Evolutionary conservation across 495 filamentous ascomycete genomes (phyloP).

Genomic region (Xylaria nigripes): DNA sequence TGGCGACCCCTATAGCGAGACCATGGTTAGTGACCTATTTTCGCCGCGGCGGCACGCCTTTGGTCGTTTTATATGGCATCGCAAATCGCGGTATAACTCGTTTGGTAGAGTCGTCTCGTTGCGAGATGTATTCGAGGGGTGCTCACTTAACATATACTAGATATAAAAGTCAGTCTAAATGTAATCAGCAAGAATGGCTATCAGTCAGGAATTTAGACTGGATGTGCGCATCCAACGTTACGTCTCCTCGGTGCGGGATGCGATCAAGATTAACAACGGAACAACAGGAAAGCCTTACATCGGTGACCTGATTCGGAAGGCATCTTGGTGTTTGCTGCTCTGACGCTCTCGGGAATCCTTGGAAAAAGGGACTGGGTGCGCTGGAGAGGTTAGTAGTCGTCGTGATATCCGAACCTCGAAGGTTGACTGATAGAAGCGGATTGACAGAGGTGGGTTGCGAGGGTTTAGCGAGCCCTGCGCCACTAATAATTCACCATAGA

Average conservation of each 20-base stretch:
- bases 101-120: neutral
- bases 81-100: neutral
- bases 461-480: slow-evolving; percentile 29
- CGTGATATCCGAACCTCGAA: slow-evolving; percentile 27
- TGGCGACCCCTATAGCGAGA: slow-evolving; percentile 64
- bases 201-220: neutral
- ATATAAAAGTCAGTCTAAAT: slow-evolving; percentile 28
- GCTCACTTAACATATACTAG: slow-evolving; percentile 91
- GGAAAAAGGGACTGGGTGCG: slow-evolving; percentile 19
- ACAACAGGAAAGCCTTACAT: slow-evolving; percentile 47
- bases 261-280: neutral
- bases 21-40: slow-evolving; percentile 4
- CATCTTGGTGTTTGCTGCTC: slow-evolving; percentile 54
- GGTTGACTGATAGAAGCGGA: slow-evolving; percentile 20
- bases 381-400: slow-evolving; percentile 28
- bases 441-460: slow-evolving; percentile 23
- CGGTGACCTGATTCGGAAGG: slow-evolving; percentile 75
- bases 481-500: slow-evolving; percentile 18
- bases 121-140: neutral
- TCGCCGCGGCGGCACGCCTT: neutral
- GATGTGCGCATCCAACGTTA: neutral
- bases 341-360: slow-evolving; percentile 29
- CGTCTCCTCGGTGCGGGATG: neutral
- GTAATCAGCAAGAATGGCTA: neutral
- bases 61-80: neutral